These are phyloP conservation scores for Aeschynomene evenia DNA, from an alignment of 306 rosid genomes.

Conservation along the genomic window DNA sequence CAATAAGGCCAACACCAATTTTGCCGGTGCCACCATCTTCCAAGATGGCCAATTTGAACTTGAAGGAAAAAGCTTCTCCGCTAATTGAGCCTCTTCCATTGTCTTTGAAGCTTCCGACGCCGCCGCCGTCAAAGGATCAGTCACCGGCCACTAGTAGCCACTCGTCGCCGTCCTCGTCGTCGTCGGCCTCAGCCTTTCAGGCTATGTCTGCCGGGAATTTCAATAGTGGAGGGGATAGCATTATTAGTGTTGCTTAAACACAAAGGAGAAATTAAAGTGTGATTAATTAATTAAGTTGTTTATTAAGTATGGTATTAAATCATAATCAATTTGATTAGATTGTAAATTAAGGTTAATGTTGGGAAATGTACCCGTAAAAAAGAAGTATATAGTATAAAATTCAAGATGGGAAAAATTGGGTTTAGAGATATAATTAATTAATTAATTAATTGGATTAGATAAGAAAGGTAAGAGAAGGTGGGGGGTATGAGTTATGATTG, in stretches of 20 bases:
- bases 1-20: slow-evolving; percentile 66
- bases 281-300: not conserved
- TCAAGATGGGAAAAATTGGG: not conserved
- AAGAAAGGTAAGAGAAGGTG: not conserved
- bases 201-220: slow-evolving; percentile 50
- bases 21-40: slow-evolving; percentile 65
- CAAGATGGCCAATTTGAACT: slow-evolving; percentile 61
- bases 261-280: not conserved
- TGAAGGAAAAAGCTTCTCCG: slow-evolving; percentile 46
- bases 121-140: slow-evolving; percentile 35
- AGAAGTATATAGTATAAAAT: not conserved
- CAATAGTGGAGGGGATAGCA: slow-evolving; percentile 56
- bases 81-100: slow-evolving; percentile 41
- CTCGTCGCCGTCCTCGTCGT: slow-evolving; percentile 19
- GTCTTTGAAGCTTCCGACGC: slow-evolving; percentile 45
- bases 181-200: slow-evolving; percentile 52
- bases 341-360: slow-evolving; percentile 31
- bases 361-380: not conserved
- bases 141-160: slow-evolving; percentile 35
- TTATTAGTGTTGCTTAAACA: slow-evolving; percentile 77
- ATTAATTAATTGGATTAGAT: slow-evolving; percentile 21
- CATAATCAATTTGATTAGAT: slow-evolving; percentile 1
- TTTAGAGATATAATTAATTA: slow-evolving; percentile 17
- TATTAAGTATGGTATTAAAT: too few species aligned
- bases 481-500: not conserved